These are phyloP conservation scores for Mastigamoeba balamuthi DNA, from an alignment of 78 protist species.

Conservation along the genomic window DNA sequence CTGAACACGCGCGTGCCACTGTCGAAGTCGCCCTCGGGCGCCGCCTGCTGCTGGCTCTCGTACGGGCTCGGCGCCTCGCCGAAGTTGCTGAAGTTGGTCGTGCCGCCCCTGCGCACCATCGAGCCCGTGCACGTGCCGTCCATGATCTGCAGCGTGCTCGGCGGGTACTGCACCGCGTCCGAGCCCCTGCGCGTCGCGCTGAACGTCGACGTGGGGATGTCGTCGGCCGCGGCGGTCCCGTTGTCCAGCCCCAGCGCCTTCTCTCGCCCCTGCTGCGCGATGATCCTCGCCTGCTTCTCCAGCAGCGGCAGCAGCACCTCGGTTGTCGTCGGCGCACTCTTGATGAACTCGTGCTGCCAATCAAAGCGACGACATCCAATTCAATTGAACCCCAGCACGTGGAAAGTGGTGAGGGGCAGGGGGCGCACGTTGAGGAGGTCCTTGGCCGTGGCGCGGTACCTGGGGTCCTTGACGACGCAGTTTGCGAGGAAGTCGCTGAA, in stretches of 20 bases:
- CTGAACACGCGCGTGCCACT: not conserved
- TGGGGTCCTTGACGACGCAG: slow-evolving; percentile 35
- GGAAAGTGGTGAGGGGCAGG: not conserved
- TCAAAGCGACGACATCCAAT: not conserved
- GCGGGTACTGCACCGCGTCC: not conserved
- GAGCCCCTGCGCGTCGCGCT: not conserved
- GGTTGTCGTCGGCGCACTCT: not conserved
- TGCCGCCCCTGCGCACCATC: not conserved
- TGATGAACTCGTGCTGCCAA: not conserved
- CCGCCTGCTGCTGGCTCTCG: not conserved
- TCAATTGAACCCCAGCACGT: no score
- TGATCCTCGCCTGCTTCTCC: not conserved
- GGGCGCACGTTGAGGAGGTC: not conserved
- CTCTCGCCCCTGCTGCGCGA: not conserved
- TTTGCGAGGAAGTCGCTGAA: slow-evolving; percentile 12
- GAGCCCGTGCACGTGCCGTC: not conserved
- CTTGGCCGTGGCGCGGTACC: slow-evolving; percentile 14
- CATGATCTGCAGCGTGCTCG: not conserved
- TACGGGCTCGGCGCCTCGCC: not conserved
- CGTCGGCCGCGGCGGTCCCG: not conserved
- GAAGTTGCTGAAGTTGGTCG: not conserved
- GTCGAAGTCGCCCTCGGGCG: not conserved
- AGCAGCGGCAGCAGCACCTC: not conserved
- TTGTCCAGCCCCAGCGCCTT: not conserved
- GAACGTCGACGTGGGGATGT: not conserved